A percentile compares a stretch with the other conserved stretches of the same genome.
phyloP scores from a whole-genome alignment of 257 asterid species.

The Solanum lycopersicoides region DNA sequence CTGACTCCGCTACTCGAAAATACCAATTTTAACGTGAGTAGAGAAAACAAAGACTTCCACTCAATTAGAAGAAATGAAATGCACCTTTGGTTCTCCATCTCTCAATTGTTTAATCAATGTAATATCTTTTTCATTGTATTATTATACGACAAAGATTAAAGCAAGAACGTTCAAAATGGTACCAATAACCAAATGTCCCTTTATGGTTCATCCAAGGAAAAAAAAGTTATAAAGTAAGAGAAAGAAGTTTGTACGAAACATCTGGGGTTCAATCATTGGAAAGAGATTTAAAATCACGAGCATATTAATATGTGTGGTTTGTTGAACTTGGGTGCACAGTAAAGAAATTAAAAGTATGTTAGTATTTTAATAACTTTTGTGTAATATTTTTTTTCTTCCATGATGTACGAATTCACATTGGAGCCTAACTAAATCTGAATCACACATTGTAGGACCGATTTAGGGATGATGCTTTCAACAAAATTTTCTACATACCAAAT shows the following conservation, averaged over 20 bases:
- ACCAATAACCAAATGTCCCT: background rate
- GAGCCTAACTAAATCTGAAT: background rate
- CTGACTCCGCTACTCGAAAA: too few relatives aligned
- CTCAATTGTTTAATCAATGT: background rate
- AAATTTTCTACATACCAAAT: too few relatives aligned
- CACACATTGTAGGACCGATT: accelerated
- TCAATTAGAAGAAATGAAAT: background rate
- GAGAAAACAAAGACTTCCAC: background rate
- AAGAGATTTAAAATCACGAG: background rate
- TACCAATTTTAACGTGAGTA: background rate
- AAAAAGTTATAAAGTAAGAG: background rate
- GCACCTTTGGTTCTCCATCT: background rate
- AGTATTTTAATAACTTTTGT: background rate
- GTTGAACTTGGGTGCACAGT: background rate
- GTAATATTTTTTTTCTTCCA: background rate
- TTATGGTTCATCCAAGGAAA: background rate
- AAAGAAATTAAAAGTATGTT: background rate
- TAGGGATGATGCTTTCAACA: background rate
- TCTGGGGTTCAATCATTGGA: background rate
- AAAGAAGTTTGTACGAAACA: background rate
- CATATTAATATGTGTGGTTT: background rate
- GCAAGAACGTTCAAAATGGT: background rate
- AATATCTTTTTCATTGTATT: background rate
- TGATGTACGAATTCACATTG: too few relatives aligned
- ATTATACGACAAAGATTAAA: background rate